These are phyloP conservation scores for Podospora bellae-mahoneyi DNA, from an alignment of 495 filamentous ascomycete species.

Conservation along the genomic window DNA sequence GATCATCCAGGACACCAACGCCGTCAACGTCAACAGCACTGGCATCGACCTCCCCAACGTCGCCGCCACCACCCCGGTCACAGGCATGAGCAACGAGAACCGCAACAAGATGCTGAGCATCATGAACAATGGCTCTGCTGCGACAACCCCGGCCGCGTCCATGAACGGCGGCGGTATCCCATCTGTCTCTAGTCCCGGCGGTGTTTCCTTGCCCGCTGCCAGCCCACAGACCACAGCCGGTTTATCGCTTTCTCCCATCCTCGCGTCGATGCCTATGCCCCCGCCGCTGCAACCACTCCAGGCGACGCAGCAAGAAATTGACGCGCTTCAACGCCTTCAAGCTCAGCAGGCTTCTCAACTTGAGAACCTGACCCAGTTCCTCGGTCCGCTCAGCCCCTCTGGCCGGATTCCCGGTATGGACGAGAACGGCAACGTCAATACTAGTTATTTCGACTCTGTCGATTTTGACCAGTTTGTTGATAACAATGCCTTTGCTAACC, in stretches of 20 bases:
- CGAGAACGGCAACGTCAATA: conserved; percentile 39
- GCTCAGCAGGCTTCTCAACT: conserved; percentile 68
- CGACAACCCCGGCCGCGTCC: conserved; percentile 2
- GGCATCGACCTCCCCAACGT: conserved; percentile 70
- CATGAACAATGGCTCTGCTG: conserved; percentile 44
- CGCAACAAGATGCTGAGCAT: conserved; percentile 75
- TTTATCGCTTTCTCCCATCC: conserved; percentile 52
- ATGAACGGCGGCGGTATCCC: conserved; percentile 5
- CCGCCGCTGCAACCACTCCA: conserved; percentile 57
- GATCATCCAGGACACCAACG: conserved; percentile 77
- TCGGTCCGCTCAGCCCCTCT: conserved; percentile 75
- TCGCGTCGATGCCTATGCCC: conserved; percentile 55
- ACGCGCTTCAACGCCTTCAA: conserved; percentile 68
- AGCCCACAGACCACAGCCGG: conserved; percentile 28
- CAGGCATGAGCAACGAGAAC: conserved; percentile 69
- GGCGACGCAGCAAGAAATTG: conserved; percentile 66
- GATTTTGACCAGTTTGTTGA: conserved; percentile 72
- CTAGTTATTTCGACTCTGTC: conserved; percentile 47
- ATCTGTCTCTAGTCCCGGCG: conserved; percentile 13
- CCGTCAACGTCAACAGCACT: conserved; percentile 43
- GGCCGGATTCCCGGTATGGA: conserved; percentile 74
- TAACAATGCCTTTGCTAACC: conserved; percentile 54
- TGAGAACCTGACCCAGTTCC: conserved; percentile 61
- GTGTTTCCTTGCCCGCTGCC: conserved; percentile 14
- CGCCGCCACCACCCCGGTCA: conserved; percentile 61